Conservation (phyloP, 192 early-diverging fungal species). For the Chytriomyces confervae region DNA sequence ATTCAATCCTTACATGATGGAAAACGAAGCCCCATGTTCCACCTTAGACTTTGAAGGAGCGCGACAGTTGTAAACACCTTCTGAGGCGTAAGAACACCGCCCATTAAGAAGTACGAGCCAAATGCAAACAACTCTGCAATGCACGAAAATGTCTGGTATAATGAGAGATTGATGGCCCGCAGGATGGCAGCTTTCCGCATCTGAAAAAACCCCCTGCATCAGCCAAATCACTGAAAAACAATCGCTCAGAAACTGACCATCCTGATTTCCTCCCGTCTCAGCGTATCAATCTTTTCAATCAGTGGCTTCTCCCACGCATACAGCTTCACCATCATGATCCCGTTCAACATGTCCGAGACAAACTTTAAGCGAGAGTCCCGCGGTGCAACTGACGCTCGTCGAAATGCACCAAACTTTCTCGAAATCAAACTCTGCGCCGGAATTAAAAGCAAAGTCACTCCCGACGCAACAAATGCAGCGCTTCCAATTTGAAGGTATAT, state of each 20-base stretch:
- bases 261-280: conserved; percentile 39
- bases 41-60: conserved; percentile 33
- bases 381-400: conserved; percentile 24
- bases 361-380: conserved; percentile 50
- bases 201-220: neutral
- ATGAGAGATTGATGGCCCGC: conserved; percentile 51
- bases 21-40: conserved; percentile 36
- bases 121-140: conserved; percentile 49
- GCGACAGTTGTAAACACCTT: conserved; percentile 49
- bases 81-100: conserved; percentile 45
- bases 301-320: conserved; percentile 58
- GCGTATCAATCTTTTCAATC: conserved; percentile 37
- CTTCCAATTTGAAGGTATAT: conserved; percentile 46
- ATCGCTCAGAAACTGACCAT: neutral
- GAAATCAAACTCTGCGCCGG: conserved; percentile 51
- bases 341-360: conserved; percentile 48
- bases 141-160: conserved; percentile 48
- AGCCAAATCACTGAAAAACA: neutral
- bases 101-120: conserved; percentile 38
- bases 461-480: conserved; percentile 42
- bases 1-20: neutral
- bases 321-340: conserved; percentile 55
- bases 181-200: conserved; percentile 37
- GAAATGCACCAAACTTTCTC: conserved; percentile 30
- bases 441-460: conserved; percentile 36